Conservation (phyloP, 2,329 filamentous ascomycete genomes). For the Pseudopithomyces chartarum region DNA sequence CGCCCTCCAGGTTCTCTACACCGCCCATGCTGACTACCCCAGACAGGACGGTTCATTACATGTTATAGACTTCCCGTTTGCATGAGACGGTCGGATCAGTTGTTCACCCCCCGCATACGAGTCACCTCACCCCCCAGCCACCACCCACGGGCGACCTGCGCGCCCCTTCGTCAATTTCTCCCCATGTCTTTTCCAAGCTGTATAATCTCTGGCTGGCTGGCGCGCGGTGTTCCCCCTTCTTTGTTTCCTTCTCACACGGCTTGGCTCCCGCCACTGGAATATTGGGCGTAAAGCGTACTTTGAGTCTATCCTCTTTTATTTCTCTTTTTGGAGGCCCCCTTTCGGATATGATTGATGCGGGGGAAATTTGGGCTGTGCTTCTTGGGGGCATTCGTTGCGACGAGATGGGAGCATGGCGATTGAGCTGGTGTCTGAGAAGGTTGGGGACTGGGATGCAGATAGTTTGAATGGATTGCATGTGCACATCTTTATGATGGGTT, state of each 20-base stretch:
- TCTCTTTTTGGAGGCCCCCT: not conserved
- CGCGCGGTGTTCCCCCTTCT: not conserved
- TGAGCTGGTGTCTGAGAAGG: not conserved
- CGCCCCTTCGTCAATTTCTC: slow-evolving; percentile 2
- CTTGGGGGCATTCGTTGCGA: not conserved
- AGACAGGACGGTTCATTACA: slow-evolving; percentile 2
- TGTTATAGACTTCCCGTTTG: slow-evolving; percentile 6
- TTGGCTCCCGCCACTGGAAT: no score
- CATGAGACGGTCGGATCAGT: not conserved
- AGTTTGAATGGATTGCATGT: slow-evolving; percentile 4
- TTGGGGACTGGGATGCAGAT: not conserved
- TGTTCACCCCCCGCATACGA: not conserved
- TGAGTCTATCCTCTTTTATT: not conserved
- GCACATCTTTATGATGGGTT: not conserved
- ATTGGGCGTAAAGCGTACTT: not conserved
- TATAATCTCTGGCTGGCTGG: slow-evolving; percentile 8
- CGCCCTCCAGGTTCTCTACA: not conserved
- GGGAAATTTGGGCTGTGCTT: not conserved
- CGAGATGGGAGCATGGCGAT: not conserved
- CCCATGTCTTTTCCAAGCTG: slow-evolving; percentile 10
- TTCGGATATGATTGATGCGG: slow-evolving; percentile 6
- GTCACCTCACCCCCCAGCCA: not conserved
- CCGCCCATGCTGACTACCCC: not conserved
- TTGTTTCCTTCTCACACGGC: not conserved
- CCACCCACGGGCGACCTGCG: not conserved